These are phyloP conservation scores for slime mould (Dictyostelium discoideum) DNA, from an alignment of 78 protist species.

Conservation along the genomic window DNA sequence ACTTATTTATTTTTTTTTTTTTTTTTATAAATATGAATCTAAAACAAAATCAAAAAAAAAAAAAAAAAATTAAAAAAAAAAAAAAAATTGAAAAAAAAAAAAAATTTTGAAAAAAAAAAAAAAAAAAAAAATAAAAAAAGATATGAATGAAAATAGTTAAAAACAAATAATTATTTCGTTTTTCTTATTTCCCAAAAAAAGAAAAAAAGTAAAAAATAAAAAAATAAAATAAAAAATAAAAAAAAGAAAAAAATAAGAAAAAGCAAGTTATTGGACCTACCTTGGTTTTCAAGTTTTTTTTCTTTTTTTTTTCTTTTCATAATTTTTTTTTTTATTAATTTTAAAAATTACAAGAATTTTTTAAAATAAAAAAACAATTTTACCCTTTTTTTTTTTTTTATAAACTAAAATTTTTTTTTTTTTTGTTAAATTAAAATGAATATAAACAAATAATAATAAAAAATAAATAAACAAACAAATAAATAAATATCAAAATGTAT, in stretches of 20 bases:
- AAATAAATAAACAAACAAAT: neutral
- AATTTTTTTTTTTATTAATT: neutral
- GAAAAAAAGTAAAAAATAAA: too few relatives aligned
- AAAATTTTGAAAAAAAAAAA: neutral
- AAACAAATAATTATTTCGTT: neutral
- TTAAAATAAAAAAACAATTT: neutral
- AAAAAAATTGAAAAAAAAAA: neutral
- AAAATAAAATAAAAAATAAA: too few relatives aligned
- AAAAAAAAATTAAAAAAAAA: neutral
- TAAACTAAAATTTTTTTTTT: neutral
- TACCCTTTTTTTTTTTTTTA: neutral
- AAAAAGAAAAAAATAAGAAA: too few relatives aligned
- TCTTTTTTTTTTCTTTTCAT: too few relatives aligned
- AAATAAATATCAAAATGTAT: neutral
- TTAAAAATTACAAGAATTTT: neutral
- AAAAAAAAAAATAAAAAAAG: neutral
- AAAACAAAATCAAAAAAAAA: neutral
- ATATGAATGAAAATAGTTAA: neutral
- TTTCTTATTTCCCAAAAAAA: too few relatives aligned
- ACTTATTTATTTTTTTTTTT: neutral
- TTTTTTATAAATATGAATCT: neutral
- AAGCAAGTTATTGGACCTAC: too few relatives aligned
- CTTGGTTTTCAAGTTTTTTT: neutral
- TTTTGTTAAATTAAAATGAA: neutral
- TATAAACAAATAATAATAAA: neutral